phyloP scores from a whole-genome alignment of 2,329 filamentous ascomycete species.

The Colletotrichum tamarilloi region DNA sequence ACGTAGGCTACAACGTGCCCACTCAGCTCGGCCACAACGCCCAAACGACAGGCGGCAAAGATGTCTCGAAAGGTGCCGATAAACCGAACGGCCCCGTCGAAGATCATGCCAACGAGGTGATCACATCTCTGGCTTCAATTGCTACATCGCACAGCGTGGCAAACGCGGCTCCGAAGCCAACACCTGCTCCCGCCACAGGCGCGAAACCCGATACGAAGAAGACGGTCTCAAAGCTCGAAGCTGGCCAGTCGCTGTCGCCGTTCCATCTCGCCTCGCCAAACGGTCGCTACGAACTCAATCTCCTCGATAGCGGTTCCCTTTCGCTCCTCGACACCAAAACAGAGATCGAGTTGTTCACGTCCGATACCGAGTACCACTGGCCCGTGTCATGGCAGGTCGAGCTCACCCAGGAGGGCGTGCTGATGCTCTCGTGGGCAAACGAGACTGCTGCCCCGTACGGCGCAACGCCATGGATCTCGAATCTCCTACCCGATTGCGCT shows the following conservation, averaged over 20 bases:
- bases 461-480: slow-evolving; percentile 37
- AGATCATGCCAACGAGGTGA: neutral
- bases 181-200: neutral
- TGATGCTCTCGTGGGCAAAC: slow-evolving; percentile 37
- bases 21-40: neutral
- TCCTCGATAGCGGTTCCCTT: slow-evolving; percentile 35
- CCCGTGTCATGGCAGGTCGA: slow-evolving; percentile 37
- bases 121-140: neutral
- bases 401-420: slow-evolving; percentile 34
- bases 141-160: neutral
- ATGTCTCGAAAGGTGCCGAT: neutral
- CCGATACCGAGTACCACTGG: slow-evolving; percentile 38
- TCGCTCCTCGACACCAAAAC: slow-evolving; percentile 33
- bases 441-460: slow-evolving; percentile 32
- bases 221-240: slow-evolving; percentile 20
- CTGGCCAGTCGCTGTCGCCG: slow-evolving; percentile 27
- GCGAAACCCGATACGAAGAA: neutral
- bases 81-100: neutral
- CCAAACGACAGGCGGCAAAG: slow-evolving; percentile 8
- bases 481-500: slow-evolving; percentile 33
- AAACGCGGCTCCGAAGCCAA: neutral
- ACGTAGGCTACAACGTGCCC: slow-evolving; percentile 15
- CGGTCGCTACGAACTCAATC: slow-evolving; percentile 30
- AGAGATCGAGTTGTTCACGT: slow-evolving; percentile 35
- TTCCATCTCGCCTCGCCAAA: slow-evolving; percentile 33